These are phyloP conservation scores for Gossypium aridum DNA, from an alignment of 441 rosid genomes.

Conservation along the genomic window DNA sequence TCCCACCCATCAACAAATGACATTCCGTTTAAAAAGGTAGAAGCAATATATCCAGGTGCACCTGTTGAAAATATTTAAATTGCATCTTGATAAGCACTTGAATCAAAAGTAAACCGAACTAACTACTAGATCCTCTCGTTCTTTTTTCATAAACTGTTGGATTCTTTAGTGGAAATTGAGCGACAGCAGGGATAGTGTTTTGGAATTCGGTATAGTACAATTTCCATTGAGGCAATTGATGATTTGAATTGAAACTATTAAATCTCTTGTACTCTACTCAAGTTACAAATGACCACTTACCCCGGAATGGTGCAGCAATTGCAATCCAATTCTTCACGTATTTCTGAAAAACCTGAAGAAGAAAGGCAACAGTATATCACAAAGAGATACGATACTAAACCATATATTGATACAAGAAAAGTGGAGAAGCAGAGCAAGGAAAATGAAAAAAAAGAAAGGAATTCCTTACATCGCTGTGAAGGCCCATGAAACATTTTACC, in stretches of 20 bases:
- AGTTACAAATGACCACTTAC: slow-evolving; percentile 28
- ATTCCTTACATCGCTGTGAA: slow-evolving; percentile 61
- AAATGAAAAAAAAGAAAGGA: not conserved
- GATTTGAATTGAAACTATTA: not conserved
- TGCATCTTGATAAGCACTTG: not conserved
- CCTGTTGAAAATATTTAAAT: slow-evolving; percentile 36
- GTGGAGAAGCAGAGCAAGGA: slow-evolving; percentile 1
- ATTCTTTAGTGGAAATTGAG: not conserved
- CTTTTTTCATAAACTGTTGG: not conserved
- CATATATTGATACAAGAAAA: not conserved
- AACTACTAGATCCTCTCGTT: not conserved
- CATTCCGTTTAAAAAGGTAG: slow-evolving; percentile 87
- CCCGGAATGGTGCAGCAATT: slow-evolving; percentile 88
- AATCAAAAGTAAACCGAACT: not conserved
- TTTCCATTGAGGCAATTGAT: not conserved
- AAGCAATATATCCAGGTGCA: slow-evolving; percentile 85
- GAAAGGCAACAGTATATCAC: not conserved
- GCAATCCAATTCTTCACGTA: slow-evolving; percentile 95
- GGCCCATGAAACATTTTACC: slow-evolving; percentile 88
- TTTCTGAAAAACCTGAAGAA: slow-evolving; percentile 66
- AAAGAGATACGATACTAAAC: not conserved
- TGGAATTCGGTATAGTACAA: not conserved
- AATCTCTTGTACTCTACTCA: not conserved
- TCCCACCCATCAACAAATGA: slow-evolving; percentile 98
- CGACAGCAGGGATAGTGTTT: not conserved